Evolutionary conservation across 352 stramenopile genomes (phyloP).

Genomic region (Globisporangium canariense): DNA sequence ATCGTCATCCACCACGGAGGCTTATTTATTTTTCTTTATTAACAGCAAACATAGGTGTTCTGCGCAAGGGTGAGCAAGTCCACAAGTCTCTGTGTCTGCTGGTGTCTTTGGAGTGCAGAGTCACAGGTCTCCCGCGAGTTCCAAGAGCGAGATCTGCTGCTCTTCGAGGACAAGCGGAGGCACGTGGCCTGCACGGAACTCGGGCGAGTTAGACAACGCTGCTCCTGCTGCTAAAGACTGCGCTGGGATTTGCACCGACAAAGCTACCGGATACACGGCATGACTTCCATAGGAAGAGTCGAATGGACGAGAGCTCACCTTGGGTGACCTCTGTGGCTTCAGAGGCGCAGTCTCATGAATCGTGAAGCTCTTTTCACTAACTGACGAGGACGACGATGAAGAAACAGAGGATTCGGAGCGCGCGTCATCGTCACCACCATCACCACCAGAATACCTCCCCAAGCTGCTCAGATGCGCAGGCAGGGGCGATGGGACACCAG

Average conservation of each 20-base stretch:
- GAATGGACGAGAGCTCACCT: neutral
- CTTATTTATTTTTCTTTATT: conserved; percentile 18
- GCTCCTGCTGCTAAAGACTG: no score
- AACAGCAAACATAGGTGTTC: neutral
- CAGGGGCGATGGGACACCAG: conserved; percentile 29
- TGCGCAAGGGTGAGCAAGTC: neutral
- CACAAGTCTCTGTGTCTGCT: no score
- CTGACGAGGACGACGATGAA: conserved; percentile 33
- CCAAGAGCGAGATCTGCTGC: conserved; percentile 45
- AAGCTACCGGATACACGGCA: neutral
- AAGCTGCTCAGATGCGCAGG: conserved; percentile 37
- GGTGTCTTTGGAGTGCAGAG: neutral
- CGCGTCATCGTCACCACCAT: neutral
- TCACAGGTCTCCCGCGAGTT: conserved; percentile 35
- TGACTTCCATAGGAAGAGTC: neutral
- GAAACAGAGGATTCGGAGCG: conserved; percentile 21
- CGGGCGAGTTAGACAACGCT: conserved; percentile 15
- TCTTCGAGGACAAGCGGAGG: conserved; percentile 13
- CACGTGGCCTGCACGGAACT: conserved; percentile 5
- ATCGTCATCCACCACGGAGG: neutral
- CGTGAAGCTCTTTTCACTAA: conserved; percentile 14
- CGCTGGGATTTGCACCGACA: conserved; percentile 2
- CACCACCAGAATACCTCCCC: neutral
- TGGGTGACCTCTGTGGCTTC: neutral
- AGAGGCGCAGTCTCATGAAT: neutral